Percentiles rank a stretch among this genome's conserved stretches.
Evolutionary conservation across 257 asterid genomes (phyloP).

Genomic region (Ilex aquifolium): DNA sequence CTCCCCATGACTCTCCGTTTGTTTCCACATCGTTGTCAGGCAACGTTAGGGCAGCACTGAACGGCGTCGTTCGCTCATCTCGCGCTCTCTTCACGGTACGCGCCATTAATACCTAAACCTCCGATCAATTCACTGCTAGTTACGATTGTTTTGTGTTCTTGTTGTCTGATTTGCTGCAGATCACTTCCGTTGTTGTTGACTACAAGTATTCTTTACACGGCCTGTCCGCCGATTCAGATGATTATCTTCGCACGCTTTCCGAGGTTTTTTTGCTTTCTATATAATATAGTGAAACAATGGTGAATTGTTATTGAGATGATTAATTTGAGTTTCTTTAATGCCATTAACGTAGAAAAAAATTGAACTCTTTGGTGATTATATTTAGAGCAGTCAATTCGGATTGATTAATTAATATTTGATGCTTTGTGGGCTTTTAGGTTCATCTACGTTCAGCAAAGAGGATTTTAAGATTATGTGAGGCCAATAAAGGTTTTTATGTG

Average conservation of each 20-base stretch:
- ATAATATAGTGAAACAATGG: no score
- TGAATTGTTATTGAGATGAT: no score
- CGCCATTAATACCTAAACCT: neutral
- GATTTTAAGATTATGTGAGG: constrained; percentile 57
- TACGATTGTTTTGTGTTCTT: neutral
- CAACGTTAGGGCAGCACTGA: constrained; percentile 33
- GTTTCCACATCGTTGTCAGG: constrained; percentile 15
- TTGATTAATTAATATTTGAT: neutral
- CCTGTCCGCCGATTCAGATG: constrained; percentile 38
- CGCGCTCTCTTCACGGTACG: constrained; percentile 65
- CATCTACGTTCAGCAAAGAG: constrained; percentile 82
- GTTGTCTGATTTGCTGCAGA: constrained; percentile 24
- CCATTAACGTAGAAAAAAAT: no score
- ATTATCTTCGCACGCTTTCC: constrained; percentile 38
- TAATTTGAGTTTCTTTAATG: no score
- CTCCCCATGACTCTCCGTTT: neutral
- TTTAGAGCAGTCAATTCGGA: no score
- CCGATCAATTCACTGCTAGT: neutral
- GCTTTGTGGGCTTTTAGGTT: constrained; percentile 35
- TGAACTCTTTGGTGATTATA: no score
- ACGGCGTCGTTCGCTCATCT: constrained; percentile 77
- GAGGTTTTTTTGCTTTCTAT: constrained; percentile 36
- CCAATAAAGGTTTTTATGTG: constrained; percentile 85
- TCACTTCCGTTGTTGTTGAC: constrained; percentile 55
- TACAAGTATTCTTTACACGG: constrained; percentile 65